phyloP scores from a whole-genome alignment of 306 rosid species.

The Castanea crenata region DNA sequence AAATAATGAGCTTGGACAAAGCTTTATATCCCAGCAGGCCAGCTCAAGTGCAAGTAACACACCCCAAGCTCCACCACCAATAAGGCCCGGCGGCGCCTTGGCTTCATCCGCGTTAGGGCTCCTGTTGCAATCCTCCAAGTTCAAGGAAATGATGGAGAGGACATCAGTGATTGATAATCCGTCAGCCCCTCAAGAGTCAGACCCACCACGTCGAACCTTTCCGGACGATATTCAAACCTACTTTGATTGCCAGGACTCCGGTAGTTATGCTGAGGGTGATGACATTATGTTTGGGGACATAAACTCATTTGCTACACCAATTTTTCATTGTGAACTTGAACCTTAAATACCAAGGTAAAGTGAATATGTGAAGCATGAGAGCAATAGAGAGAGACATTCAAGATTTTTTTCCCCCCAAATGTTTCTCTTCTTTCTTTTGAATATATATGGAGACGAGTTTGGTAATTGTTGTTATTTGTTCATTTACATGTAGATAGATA shows the following conservation, averaged over 20 bases:
- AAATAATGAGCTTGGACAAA: conserved; percentile 27
- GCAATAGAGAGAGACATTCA: not conserved
- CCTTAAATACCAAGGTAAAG: conserved; percentile 23
- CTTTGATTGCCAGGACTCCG: conserved; percentile 59
- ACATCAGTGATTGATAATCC: conserved; percentile 31
- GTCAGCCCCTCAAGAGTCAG: conserved; percentile 24
- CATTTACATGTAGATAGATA: conserved; percentile 15
- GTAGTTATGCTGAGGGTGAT: conserved; percentile 46
- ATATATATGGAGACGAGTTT: not conserved
- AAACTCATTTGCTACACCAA: conserved; percentile 43
- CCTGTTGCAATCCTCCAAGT: conserved; percentile 54
- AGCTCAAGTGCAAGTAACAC: conserved; percentile 1
- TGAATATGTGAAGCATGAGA: conserved; percentile 18
- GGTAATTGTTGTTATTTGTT: conserved; percentile 8
- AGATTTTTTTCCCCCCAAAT: not conserved
- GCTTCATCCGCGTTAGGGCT: conserved; percentile 49
- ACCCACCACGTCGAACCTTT: conserved; percentile 50
- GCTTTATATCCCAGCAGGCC: conserved; percentile 12
- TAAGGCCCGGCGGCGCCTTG: not conserved
- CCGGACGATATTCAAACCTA: conserved; percentile 89
- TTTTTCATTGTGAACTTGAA: conserved; percentile 69
- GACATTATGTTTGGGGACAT: conserved; percentile 71
- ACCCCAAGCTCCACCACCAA: not conserved
- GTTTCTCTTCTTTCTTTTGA: not conserved
- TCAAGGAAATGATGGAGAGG: conserved; percentile 60